These are phyloP conservation scores for Trametes gibbosa DNA, from an alignment of 768 basidiomycete genomes.

Conservation along the genomic window DNA sequence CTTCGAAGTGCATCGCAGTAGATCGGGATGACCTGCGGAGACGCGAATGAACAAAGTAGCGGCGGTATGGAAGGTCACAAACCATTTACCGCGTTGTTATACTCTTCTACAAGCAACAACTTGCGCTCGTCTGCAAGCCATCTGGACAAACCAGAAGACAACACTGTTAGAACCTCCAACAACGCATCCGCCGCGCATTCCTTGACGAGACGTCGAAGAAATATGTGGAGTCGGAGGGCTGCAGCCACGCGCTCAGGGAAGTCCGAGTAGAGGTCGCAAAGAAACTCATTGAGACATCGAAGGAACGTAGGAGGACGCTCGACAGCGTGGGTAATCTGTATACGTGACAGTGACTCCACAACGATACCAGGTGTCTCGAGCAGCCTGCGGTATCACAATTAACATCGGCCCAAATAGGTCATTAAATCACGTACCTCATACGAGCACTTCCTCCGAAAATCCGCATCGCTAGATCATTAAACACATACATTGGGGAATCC, in stretches of 20 bases:
- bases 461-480: conserved; percentile 1
- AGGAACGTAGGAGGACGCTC: neutral
- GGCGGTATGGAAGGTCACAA: too few relatives aligned
- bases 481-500: conserved; percentile 10
- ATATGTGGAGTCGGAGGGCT: neutral
- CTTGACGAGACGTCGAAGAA: neutral
- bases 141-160: conserved; percentile 39
- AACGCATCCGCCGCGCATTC: neutral
- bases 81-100: conserved; percentile 45
- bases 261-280: conserved; percentile 11
- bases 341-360: neutral
- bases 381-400: neutral
- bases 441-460: neutral
- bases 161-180: conserved; percentile 15
- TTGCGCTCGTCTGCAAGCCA: conserved; percentile 54
- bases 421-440: neutral
- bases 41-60: neutral
- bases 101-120: conserved; percentile 42
- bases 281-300: neutral
- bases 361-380: neutral
- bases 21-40: conserved; percentile 26
- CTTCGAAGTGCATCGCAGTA: conserved; percentile 45
- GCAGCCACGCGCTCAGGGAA: neutral
- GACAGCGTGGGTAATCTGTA: neutral
- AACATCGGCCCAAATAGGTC: too few relatives aligned